phyloP scores from a whole-genome alignment of 805 yeast genomes.

The Komagataella pastoris region DNA sequence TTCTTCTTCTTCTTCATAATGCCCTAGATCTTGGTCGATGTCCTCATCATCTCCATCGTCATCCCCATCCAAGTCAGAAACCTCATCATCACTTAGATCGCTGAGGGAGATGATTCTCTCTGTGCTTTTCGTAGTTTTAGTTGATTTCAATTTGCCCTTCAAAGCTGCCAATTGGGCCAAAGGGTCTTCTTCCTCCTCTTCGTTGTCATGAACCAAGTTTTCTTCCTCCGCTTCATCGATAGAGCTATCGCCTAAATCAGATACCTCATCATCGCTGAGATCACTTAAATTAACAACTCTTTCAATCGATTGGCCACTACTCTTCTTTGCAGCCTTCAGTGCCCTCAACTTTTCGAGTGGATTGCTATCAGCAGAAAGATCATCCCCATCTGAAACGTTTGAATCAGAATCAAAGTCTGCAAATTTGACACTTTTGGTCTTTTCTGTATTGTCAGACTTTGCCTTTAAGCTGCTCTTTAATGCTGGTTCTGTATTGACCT shows the following conservation, averaged over 20 bases:
- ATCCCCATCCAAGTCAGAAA: constrained; percentile 4
- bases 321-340: constrained; percentile 7
- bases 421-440: constrained; percentile 8
- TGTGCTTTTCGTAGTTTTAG: not conserved
- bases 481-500: not conserved
- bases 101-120: constrained; percentile 5
- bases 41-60: constrained; percentile 7
- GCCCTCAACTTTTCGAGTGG: constrained; percentile 13
- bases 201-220: constrained; percentile 12
- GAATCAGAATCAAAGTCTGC: not conserved
- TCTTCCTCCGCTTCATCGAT: constrained; percentile 13
- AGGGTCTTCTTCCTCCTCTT: constrained; percentile 26
- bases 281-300: constrained; percentile 15
- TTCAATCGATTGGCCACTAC: constrained; percentile 8
- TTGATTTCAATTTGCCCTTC: constrained; percentile 15
- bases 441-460: constrained; percentile 2
- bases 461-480: not conserved
- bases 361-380: constrained; percentile 10
- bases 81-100: constrained; percentile 6
- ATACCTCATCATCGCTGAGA: constrained; percentile 8
- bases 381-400: constrained; percentile 4
- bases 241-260: constrained; percentile 12
- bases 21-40: constrained; percentile 12
- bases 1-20: constrained; percentile 6
- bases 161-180: constrained; percentile 28